A percentile compares a stretch with the other conserved stretches of the same genome.
Evolutionary conservation across 768 basidiomycete species (phyloP).

Genomic region (Chalciporus piperatus): DNA sequence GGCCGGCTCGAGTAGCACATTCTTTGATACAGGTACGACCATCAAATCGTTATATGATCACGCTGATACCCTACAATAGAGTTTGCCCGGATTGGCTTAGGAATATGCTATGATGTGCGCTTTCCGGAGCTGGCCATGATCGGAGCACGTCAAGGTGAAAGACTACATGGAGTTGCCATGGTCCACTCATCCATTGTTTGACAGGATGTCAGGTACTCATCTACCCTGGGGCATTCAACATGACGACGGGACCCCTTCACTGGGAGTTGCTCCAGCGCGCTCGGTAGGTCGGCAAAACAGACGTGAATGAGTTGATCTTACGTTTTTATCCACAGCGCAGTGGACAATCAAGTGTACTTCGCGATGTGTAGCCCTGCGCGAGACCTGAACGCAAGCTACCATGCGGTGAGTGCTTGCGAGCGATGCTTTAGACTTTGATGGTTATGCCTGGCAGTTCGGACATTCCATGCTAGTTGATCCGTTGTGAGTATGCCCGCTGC

Average conservation of each 20-base stretch:
- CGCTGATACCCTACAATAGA: conserved; percentile 40
- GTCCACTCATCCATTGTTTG: conserved; percentile 1
- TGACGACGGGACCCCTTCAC: conserved; percentile 92
- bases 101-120: conserved; percentile 94
- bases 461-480: conserved; percentile 92
- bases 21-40: conserved; percentile 79
- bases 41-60: background rate
- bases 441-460: conserved; percentile 60
- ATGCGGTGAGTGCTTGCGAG: conserved; percentile 59
- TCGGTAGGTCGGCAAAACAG: conserved; percentile 43
- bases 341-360: conserved; percentile 96
- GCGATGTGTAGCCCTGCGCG: conserved; percentile 96
- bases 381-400: conserved; percentile 77
- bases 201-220: conserved; percentile 84
- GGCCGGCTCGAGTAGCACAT: conserved; percentile 68
- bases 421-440: background rate
- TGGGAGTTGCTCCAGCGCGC: conserved; percentile 92
- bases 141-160: conserved; percentile 76
- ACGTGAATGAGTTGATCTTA: conserved; percentile 5
- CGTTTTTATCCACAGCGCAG: conserved; percentile 54
- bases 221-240: conserved; percentile 94
- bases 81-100: conserved; percentile 96
- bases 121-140: conserved; percentile 95
- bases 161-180: background rate
- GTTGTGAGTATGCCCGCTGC: conserved; percentile 49